Evolutionary conservation across 2,329 filamentous ascomycete species (phyloP).

Genomic region (Knoxdaviesia capensis): DNA sequence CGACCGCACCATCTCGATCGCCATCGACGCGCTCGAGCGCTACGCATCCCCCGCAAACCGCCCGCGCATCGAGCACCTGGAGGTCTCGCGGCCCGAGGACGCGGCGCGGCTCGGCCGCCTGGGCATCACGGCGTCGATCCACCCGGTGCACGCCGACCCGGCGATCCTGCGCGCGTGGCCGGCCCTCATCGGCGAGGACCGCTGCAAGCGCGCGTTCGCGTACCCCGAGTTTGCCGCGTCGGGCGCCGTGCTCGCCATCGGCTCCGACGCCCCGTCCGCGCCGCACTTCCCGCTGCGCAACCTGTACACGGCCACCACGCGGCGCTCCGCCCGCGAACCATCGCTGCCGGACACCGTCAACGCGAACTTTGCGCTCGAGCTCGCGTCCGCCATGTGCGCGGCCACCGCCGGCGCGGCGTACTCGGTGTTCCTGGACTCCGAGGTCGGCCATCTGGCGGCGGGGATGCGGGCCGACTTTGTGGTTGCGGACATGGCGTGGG

Average conservation of each 20-base stretch:
- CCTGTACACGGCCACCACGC: slow-evolving; percentile 36
- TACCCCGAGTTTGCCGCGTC: slow-evolving; percentile 38
- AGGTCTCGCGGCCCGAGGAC: slow-evolving; percentile 33
- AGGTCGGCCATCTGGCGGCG: slow-evolving; percentile 28
- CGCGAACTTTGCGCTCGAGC: slow-evolving; percentile 27
- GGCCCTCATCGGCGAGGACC: slow-evolving; percentile 28
- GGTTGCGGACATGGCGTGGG: slow-evolving; percentile 22
- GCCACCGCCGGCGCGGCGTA: slow-evolving; percentile 35
- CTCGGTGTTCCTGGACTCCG: slow-evolving; percentile 33
- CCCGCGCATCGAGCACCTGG: slow-evolving; percentile 45
- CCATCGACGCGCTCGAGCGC: slow-evolving; percentile 31
- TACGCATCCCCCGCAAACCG: slow-evolving; percentile 23
- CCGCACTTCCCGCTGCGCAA: slow-evolving; percentile 33
- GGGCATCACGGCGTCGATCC: slow-evolving; percentile 39
- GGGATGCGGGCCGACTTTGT: slow-evolving; percentile 39
- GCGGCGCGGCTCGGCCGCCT: slow-evolving; percentile 32
- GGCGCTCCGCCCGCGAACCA: slow-evolving; percentile 30
- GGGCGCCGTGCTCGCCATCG: slow-evolving; percentile 33
- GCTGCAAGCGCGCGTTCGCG: slow-evolving; percentile 39
- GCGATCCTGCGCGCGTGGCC: slow-evolving; percentile 43
- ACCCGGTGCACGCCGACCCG: slow-evolving; percentile 38
- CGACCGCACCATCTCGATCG: slow-evolving; percentile 34
- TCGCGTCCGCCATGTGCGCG: slow-evolving; percentile 31
- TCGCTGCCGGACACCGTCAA: slow-evolving; percentile 23
- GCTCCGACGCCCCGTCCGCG: slow-evolving; percentile 39